Percentiles rank a stretch among this genome's conserved stretches.
These are phyloP conservation scores for Albugo candida DNA, from an alignment of 352 stramenopile genomes.

Conservation along the genomic window DNA sequence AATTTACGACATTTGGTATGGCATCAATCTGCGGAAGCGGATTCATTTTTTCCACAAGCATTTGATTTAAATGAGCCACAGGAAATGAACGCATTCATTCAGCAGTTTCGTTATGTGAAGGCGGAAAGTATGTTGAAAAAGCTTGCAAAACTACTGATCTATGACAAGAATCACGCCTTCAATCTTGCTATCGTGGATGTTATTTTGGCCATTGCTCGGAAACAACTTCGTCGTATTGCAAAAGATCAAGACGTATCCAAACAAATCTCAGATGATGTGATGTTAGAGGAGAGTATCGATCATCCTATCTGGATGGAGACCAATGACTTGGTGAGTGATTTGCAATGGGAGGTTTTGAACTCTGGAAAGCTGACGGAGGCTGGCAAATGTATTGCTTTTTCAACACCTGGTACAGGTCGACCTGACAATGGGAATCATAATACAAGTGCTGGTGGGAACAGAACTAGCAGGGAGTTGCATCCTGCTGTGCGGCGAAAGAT, in stretches of 20 bases:
- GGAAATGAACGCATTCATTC: conserved; percentile 77
- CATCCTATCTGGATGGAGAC: conserved; percentile 10
- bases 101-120: conserved; percentile 79
- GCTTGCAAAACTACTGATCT: conserved; percentile 12
- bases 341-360: conserved; percentile 53
- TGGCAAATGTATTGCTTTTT: background rate
- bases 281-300: conserved; percentile 42
- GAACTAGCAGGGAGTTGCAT: background rate
- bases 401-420: background rate
- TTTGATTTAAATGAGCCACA: conserved; percentile 76
- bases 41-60: conserved; percentile 71
- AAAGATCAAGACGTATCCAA: background rate
- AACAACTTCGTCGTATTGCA: conserved; percentile 29
- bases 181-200: conserved; percentile 44
- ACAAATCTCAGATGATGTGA: conserved; percentile 8
- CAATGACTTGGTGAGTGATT: conserved; percentile 41
- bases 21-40: conserved; percentile 64
- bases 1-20: conserved; percentile 55
- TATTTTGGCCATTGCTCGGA: conserved; percentile 23
- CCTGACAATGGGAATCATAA: background rate
- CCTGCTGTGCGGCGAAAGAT: conserved; percentile 2
- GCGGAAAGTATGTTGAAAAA: conserved; percentile 74
- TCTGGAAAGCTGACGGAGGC: conserved; percentile 7
- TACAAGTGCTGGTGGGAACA: background rate
- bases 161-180: conserved; percentile 9